Evolutionary conservation across 2,329 filamentous ascomycete species (phyloP).

Genomic region (Pezicula radicicola): DNA sequence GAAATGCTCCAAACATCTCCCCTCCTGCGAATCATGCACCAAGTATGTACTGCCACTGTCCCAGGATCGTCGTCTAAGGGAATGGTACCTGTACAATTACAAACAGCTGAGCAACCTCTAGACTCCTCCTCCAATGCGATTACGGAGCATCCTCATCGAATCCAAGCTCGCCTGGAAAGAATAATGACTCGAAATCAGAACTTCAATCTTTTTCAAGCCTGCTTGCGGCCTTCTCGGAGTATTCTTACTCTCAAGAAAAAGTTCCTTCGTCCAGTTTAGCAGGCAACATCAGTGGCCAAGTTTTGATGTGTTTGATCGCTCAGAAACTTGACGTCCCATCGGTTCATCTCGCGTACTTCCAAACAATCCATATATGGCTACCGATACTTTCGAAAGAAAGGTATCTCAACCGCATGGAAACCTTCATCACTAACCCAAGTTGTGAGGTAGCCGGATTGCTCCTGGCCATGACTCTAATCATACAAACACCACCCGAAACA

Average conservation of each 20-base stretch:
- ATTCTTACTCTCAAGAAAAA: neutral
- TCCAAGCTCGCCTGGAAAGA: neutral
- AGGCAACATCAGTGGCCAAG: constrained; percentile 10
- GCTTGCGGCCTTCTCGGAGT: constrained; percentile 8
- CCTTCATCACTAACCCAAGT: constrained; percentile 7
- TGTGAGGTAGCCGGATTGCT: constrained; percentile 12
- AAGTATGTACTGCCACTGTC: constrained; percentile 7
- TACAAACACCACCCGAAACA: constrained; percentile 5
- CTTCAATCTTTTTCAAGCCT: constrained; percentile 11
- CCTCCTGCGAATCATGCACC: constrained; percentile 14
- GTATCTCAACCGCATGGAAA: constrained; percentile 11
- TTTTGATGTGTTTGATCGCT: constrained; percentile 9
- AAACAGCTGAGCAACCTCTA: constrained; percentile 3
- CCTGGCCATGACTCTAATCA: constrained; percentile 15
- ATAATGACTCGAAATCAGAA: constrained; percentile 3
- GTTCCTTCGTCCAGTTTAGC: neutral
- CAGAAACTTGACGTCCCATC: constrained; percentile 12
- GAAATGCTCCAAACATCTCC: constrained; percentile 17
- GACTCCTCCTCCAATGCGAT: constrained; percentile 17
- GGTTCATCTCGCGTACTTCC: constrained; percentile 13
- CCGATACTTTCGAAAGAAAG: constrained; percentile 13
- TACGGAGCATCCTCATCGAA: constrained; percentile 10
- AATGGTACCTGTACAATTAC: neutral
- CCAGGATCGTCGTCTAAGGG: too few species aligned
- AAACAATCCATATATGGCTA: constrained; percentile 18